Percentiles rank a stretch among this genome's conserved stretches.
phyloP scores from a whole-genome alignment of 805 yeast genomes.

The Lachancea meyersii region DNA sequence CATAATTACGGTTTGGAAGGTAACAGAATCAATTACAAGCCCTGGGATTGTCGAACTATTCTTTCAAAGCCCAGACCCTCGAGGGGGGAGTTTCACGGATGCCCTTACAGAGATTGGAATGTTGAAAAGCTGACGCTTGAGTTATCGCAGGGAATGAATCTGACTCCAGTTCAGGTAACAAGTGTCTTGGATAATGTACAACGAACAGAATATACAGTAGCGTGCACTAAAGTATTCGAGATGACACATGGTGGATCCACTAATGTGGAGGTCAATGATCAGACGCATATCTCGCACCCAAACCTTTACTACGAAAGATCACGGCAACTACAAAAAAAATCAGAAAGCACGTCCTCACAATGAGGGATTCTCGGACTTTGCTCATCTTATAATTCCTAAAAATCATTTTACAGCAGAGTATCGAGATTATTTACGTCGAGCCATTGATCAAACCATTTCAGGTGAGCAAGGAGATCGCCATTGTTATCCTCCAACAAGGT shows the following conservation, averaged over 20 bases:
- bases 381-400: background rate
- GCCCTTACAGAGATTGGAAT: constrained; percentile 79
- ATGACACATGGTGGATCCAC: constrained; percentile 38
- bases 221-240: constrained; percentile 88
- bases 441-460: constrained; percentile 50
- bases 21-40: constrained; percentile 73
- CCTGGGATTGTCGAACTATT: constrained; percentile 79
- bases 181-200: constrained; percentile 63
- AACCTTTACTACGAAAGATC: constrained; percentile 80
- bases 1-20: constrained; percentile 93
- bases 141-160: constrained; percentile 51
- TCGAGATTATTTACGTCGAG: constrained; percentile 7
- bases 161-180: constrained; percentile 42
- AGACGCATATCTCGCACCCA: constrained; percentile 72
- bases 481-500: constrained; percentile 1
- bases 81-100: constrained; percentile 75
- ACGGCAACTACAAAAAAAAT: constrained; percentile 44
- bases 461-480: constrained; percentile 37
- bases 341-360: constrained; percentile 2
- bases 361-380: too few relatives aligned
- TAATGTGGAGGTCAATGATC: constrained; percentile 41
- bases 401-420: background rate
- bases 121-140: constrained; percentile 54
- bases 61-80: constrained; percentile 64
- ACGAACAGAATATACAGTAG: constrained; percentile 68